Percentiles rank a stretch among this genome's conserved stretches.
phyloP scores from a whole-genome alignment of 306 rosid species.

The Vigna hirtella region DNA sequence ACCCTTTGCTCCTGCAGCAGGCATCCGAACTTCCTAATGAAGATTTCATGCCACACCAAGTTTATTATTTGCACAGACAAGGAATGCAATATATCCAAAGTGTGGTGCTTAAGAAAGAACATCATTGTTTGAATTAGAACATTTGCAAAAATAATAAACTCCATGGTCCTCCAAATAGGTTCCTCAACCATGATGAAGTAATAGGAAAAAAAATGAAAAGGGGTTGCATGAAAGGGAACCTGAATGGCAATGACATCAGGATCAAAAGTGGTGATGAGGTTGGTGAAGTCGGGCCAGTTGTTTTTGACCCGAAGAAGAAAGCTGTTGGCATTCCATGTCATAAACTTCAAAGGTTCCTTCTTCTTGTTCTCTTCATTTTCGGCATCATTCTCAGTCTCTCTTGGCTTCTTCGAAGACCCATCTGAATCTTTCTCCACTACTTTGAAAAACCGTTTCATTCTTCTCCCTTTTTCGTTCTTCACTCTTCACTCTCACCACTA shows the following conservation, averaged over 20 bases:
- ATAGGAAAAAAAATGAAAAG: background rate
- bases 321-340: conserved; percentile 98
- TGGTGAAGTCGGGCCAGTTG: conserved; percentile 74
- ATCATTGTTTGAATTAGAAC: background rate
- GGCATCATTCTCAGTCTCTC: conserved; percentile 44
- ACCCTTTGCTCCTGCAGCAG: conserved; percentile 89
- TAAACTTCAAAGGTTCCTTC: conserved; percentile 79
- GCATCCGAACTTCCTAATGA: conserved; percentile 92
- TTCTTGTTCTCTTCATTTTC: conserved; percentile 37
- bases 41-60: conserved; percentile 22
- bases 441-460: conserved; percentile 88
- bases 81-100: background rate
- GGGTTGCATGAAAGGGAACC: conserved; percentile 45
- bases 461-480: background rate
- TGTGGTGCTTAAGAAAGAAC: background rate
- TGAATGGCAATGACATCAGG: conserved; percentile 92
- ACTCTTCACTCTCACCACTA: background rate
- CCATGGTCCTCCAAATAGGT: background rate
- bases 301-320: conserved; percentile 86
- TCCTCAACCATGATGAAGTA: background rate
- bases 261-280: conserved; percentile 65
- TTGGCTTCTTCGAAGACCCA: conserved; percentile 70
- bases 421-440: conserved; percentile 69
- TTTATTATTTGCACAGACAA: background rate
- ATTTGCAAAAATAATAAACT: background rate